Conservation (phyloP, 345 rosid species). For the Boechera divaricarpa region DNA sequence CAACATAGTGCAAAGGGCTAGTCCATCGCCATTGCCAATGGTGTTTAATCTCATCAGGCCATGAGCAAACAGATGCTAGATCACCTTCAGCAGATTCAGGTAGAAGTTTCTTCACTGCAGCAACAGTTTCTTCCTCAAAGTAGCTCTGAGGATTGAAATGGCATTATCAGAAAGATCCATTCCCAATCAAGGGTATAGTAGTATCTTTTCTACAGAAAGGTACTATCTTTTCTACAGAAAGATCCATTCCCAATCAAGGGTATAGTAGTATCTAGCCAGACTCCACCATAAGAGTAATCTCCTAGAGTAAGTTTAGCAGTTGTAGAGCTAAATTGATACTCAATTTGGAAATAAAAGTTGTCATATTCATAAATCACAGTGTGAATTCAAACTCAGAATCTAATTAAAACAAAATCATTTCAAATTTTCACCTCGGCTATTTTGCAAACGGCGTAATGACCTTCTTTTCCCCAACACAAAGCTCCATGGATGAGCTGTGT, state of each 20-base stretch:
- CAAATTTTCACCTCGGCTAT: slow-evolving; percentile 70
- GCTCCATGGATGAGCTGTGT: slow-evolving; percentile 65
- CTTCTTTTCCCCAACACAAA: slow-evolving; percentile 83
- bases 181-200: not conserved
- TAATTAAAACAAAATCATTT: not conserved
- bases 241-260: not conserved
- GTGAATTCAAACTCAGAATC: slow-evolving; percentile 5
- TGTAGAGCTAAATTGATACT: slow-evolving; percentile 20
- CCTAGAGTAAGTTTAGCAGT: not conserved
- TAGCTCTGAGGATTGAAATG: slow-evolving; percentile 53
- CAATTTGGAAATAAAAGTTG: not conserved
- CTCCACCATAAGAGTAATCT: slow-evolving; percentile 8
- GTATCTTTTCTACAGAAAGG: not conserved
- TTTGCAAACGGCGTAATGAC: slow-evolving; percentile 74
- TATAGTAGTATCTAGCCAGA: not conserved
- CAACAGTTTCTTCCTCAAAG: slow-evolving; percentile 68
- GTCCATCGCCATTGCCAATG: slow-evolving; percentile 72
- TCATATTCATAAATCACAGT: not conserved
- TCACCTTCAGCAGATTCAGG: slow-evolving; percentile 86
- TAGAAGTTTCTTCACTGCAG: slow-evolving; percentile 68
- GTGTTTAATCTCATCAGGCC: slow-evolving; percentile 79
- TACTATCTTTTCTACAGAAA: not conserved
- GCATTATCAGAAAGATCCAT: not conserved
- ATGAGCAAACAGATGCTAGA: slow-evolving; percentile 86
- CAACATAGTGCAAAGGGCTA: slow-evolving; percentile 83